Evolutionary conservation across 768 basidiomycete genomes (phyloP).

Genomic region (Cystofilobasidium capitatum): DNA sequence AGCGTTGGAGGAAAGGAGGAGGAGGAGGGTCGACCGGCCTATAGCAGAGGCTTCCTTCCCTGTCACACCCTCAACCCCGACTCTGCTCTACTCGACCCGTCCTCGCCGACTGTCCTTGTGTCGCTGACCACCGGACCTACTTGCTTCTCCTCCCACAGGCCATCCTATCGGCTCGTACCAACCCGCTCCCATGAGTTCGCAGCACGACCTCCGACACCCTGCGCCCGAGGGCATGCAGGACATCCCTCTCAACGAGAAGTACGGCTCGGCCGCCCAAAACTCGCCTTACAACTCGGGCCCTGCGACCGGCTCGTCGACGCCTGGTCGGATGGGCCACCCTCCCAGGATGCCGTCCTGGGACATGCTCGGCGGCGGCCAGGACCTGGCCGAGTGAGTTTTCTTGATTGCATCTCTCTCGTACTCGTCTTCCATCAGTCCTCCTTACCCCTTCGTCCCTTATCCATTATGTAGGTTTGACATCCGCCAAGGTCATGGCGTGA

Average conservation of each 20-base stretch:
- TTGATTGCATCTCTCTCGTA: no score
- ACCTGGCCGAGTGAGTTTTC: no score
- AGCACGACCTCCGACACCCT: background rate
- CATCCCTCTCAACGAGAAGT: background rate
- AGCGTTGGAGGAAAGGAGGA: background rate
- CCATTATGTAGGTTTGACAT: slow-evolving; percentile 22
- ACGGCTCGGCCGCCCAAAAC: background rate
- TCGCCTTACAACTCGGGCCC: background rate
- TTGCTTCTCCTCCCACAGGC: background rate
- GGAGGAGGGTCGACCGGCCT: no score
- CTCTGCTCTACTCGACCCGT: no score
- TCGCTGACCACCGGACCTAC: background rate
- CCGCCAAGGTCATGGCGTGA: slow-evolving; percentile 9
- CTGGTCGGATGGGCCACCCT: background rate
- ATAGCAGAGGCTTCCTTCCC: no score
- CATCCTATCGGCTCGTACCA: background rate
- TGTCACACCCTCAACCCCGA: no score
- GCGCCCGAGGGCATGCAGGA: background rate
- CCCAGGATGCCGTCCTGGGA: background rate
- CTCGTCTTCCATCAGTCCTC: no score
- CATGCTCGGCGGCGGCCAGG: background rate
- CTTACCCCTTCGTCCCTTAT: no score
- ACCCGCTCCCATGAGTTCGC: background rate
- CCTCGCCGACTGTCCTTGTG: no score
- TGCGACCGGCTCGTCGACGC: background rate